Percentiles rank a stretch among this genome's conserved stretches.
These are phyloP conservation scores for Gloeostereum incarnatum DNA, from an alignment of 768 basidiomycete species.

Conservation along the genomic window DNA sequence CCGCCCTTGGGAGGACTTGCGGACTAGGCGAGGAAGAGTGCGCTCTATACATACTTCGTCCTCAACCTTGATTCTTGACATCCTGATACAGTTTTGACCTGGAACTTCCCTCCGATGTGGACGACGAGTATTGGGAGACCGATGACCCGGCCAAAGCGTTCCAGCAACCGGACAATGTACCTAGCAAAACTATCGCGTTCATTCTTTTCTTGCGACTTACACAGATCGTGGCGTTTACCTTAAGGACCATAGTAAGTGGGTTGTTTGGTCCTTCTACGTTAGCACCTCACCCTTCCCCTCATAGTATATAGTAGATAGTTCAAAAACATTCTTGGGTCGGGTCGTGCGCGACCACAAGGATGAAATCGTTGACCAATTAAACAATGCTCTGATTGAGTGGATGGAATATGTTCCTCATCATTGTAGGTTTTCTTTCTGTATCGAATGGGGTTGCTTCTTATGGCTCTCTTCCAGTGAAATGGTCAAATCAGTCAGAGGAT, in stretches of 20 bases:
- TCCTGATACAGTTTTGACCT: constrained; percentile 60
- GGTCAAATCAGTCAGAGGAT: constrained; percentile 46
- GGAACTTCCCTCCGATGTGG: constrained; percentile 74
- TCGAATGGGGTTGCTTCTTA: background rate
- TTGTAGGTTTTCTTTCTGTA: constrained; percentile 27
- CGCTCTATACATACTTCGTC: constrained; percentile 13
- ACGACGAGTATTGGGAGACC: constrained; percentile 71
- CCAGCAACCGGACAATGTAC: constrained; percentile 55
- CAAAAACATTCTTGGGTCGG: constrained; percentile 43
- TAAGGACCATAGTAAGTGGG: constrained; percentile 55
- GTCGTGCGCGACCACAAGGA: constrained; percentile 44
- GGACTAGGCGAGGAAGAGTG: constrained; percentile 61
- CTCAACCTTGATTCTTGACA: background rate
- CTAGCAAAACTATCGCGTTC: constrained; percentile 52
- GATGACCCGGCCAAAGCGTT: constrained; percentile 42
- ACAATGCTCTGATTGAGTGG: constrained; percentile 67
- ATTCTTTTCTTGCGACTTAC: constrained; percentile 56
- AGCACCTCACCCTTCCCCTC: background rate
- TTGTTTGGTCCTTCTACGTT: background rate
- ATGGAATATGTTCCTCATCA: constrained; percentile 58
- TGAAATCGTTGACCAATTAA: constrained; percentile 57
- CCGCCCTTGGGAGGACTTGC: constrained; percentile 45
- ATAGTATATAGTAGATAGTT: constrained; percentile 68
- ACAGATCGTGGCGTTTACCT: constrained; percentile 58
- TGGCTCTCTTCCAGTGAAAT: constrained; percentile 32